A percentile compares a stretch with the other conserved stretches of the same genome.
Conservation (phyloP, 768 basidiomycete genomes). For the Suillus sp. region DNA sequence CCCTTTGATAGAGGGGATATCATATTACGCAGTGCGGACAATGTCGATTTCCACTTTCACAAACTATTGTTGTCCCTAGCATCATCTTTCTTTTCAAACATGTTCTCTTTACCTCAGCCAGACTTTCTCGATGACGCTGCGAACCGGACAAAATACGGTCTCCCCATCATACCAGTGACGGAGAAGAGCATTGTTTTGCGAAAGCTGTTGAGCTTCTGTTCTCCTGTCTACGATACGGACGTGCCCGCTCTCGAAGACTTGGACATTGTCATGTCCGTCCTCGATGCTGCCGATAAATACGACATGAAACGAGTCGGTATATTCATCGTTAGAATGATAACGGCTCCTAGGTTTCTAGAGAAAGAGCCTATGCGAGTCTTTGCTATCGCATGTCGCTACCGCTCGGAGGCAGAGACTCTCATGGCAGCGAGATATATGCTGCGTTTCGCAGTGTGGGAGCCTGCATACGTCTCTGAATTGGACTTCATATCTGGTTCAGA, state of each 20-base stretch:
- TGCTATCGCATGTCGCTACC: conserved; percentile 40
- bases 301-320: conserved; percentile 49
- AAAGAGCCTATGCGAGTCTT: conserved; percentile 40
- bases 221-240: conserved; percentile 44
- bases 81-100: conserved; percentile 58
- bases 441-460: conserved; percentile 36
- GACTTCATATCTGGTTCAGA: conserved; percentile 40
- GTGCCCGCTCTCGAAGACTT: conserved; percentile 38
- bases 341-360: conserved; percentile 34
- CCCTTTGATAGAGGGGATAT: conserved; percentile 60
- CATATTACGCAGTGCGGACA: conserved; percentile 56
- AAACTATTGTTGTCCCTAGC: conserved; percentile 55
- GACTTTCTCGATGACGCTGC: conserved; percentile 27
- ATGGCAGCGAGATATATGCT: conserved; percentile 41
- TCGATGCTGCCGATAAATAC: conserved; percentile 51
- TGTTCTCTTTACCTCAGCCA: conserved; percentile 56
- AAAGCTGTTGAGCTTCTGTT: conserved; percentile 48
- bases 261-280: conserved; percentile 43
- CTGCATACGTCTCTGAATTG: conserved; percentile 37
- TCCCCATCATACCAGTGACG: conserved; percentile 49
- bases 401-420: conserved; percentile 36
- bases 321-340: conserved; percentile 35
- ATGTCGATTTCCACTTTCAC: conserved; percentile 53
- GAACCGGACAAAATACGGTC: conserved; percentile 34
- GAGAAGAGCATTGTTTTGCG: conserved; percentile 46